Evolutionary conservation across 2,329 filamentous ascomycete species (phyloP), one percentile per base, ranked within the genome.

Genomic region (Madurella fahalii): DNA sequence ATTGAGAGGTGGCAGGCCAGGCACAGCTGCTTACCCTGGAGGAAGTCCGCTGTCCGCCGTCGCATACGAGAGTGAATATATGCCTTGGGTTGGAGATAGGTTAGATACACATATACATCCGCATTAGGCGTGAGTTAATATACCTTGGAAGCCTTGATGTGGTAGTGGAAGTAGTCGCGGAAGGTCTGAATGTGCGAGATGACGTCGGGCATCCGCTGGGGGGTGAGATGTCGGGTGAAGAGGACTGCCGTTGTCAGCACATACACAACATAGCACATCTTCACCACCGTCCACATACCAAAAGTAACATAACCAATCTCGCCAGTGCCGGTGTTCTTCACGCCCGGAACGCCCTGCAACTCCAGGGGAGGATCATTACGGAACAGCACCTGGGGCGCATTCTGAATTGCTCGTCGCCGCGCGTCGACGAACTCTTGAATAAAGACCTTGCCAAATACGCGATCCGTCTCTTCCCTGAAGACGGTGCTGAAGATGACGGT

Each of bases 181-280:
- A 99, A 99, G 13, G 94, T 99, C 75, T 99, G 95, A 66, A 99
- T 97, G 72, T 99, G 95, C 48, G 92, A 96, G 64, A 99, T 99
- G 70, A 95, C 92, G 63, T 96, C 92, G 57, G 89, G 87, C 76
- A 95, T 90, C 69, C 91, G 84, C 72, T 96, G 90, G 13, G 85
- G 84, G 13, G 91, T 93, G 62, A 99, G 79, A 73, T 99, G 95
- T 61, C 94, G 87, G 45, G 94, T 93, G 77, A 99, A 99, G 42
- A 99, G 82, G 46, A 97, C 94, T 95, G 57, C 30, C 18, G 39
- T 56, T 65, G 54, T 65, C 32, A 63, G 60, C 17, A 44, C 68
- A 25, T 25, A 54, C 34, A 37, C 43, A 43, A 20, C 18, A 11
- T 48, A 31, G 20, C n/a, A 48, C 46, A 48, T 20, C 11, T n/a